phyloP scores from a whole-genome alignment of 352 stramenopile species.

The Globisporangium irregulare region DNA sequence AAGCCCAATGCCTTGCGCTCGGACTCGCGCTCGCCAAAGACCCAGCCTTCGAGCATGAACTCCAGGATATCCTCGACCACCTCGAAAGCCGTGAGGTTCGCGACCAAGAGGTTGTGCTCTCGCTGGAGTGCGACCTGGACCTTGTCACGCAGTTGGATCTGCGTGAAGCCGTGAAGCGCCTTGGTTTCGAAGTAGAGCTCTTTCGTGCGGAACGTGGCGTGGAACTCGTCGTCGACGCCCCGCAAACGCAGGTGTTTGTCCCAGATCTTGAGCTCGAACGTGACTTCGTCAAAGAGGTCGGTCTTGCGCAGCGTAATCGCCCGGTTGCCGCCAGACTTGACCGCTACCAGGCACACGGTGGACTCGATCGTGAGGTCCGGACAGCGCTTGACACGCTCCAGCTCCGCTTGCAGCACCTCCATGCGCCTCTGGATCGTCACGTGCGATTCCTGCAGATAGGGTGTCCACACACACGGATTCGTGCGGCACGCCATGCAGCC shows the following conservation, averaged over 20 bases:
- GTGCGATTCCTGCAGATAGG: slow-evolving; percentile 55
- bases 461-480: slow-evolving; percentile 64
- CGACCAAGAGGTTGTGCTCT: slow-evolving; percentile 88
- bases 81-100: slow-evolving; percentile 80
- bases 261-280: slow-evolving; percentile 62
- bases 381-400: slow-evolving; percentile 68
- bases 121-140: slow-evolving; percentile 76
- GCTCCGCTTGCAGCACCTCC: slow-evolving; percentile 56
- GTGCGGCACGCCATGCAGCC: slow-evolving; percentile 83
- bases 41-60: slow-evolving; percentile 96
- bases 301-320: slow-evolving; percentile 54
- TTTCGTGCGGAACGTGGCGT: slow-evolving; percentile 81
- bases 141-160: slow-evolving; percentile 81
- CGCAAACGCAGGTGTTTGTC: slow-evolving; percentile 67
- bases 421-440: slow-evolving; percentile 55
- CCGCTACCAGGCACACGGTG: slow-evolving; percentile 50
- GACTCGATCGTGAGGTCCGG: slow-evolving; percentile 48
- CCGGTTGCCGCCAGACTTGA: slow-evolving; percentile 46
- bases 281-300: slow-evolving; percentile 77
- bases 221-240: slow-evolving; percentile 91
- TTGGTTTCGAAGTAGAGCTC: slow-evolving; percentile 87
- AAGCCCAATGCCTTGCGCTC: slow-evolving; percentile 64
- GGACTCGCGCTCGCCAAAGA: slow-evolving; percentile 93
- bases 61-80: slow-evolving; percentile 94
- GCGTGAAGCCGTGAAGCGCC: slow-evolving; percentile 89